Conservation (phyloP, 2,329 filamentous ascomycete species). For the Aspergillus candidus region DNA sequence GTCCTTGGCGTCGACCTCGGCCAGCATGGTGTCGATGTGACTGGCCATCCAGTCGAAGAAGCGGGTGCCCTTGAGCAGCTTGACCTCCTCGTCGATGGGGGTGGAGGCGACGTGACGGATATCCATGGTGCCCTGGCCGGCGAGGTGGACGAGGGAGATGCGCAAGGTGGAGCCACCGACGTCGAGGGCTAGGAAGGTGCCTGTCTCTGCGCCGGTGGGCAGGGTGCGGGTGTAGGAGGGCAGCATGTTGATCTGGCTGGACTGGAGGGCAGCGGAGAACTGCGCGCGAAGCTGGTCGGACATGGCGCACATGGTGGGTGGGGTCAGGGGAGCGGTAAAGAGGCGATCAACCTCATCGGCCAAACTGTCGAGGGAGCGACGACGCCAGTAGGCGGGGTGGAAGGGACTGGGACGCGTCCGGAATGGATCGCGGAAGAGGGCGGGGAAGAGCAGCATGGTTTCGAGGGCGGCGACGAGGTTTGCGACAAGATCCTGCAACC, state of each 20-base stretch:
- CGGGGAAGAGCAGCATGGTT: slow-evolving; percentile 36
- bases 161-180: slow-evolving; percentile 63
- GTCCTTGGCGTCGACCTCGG: slow-evolving; percentile 36
- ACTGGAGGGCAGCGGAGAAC: slow-evolving; percentile 49
- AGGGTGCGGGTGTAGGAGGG: slow-evolving; percentile 59
- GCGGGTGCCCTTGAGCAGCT: slow-evolving; percentile 47
- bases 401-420: slow-evolving; percentile 29
- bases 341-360: slow-evolving; percentile 34
- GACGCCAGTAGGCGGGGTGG: slow-evolving; percentile 29
- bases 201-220: slow-evolving; percentile 53
- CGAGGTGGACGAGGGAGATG: slow-evolving; percentile 55
- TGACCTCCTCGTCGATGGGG: slow-evolving; percentile 52
- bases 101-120: slow-evolving; percentile 51
- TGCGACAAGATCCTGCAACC: slow-evolving; percentile 37
- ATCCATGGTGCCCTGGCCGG: slow-evolving; percentile 45
- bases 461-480: slow-evolving; percentile 36
- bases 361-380: slow-evolving; percentile 34
- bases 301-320: slow-evolving; percentile 37
- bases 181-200: slow-evolving; percentile 57
- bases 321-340: slow-evolving; percentile 32
- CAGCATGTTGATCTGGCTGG: slow-evolving; percentile 57
- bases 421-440: slow-evolving; percentile 30
- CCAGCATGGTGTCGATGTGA: slow-evolving; percentile 51
- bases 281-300: slow-evolving; percentile 44
- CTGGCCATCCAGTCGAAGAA: slow-evolving; percentile 65